These are phyloP conservation scores for Hanseniaspora opuntiae DNA, from an alignment of 805 yeast genomes.

Conservation along the genomic window DNA sequence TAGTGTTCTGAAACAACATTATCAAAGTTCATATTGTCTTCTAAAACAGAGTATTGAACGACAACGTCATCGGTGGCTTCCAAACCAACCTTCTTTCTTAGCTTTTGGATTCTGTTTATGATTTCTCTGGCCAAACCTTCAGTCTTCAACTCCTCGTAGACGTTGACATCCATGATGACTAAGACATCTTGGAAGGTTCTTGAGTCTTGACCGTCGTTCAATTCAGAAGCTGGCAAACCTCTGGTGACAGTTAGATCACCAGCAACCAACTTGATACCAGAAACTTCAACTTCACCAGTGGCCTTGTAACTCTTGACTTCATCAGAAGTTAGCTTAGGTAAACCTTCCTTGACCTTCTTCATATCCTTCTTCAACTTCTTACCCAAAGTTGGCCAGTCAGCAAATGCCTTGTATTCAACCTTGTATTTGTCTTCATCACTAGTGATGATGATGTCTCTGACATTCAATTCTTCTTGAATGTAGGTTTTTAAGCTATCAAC, in stretches of 20 bases:
- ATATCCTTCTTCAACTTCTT: slow-evolving; percentile 91
- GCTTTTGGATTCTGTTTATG: slow-evolving; percentile 91
- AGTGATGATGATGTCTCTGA: slow-evolving; percentile 76
- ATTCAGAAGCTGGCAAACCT: slow-evolving; percentile 61
- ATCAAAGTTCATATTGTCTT: slow-evolving; percentile 51
- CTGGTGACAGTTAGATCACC: slow-evolving; percentile 87
- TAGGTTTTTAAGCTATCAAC: slow-evolving; percentile 64
- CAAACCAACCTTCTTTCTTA: slow-evolving; percentile 90
- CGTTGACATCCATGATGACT: slow-evolving; percentile 73
- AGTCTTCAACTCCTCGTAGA: slow-evolving; percentile 74
- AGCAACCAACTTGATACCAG: slow-evolving; percentile 70
- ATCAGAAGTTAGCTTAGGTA: slow-evolving; percentile 66
- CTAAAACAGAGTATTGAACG: slow-evolving; percentile 60
- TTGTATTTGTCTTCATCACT: slow-evolving; percentile 83
- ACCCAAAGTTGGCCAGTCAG: slow-evolving; percentile 98
- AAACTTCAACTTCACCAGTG: slow-evolving; percentile 67
- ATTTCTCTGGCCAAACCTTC: slow-evolving; percentile 96
- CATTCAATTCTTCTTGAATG: slow-evolving; percentile 81
- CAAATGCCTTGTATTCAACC: slow-evolving; percentile 85
- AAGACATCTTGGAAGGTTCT: slow-evolving; percentile 84
- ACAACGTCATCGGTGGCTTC: slow-evolving; percentile 88
- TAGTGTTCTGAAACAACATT: slow-evolving; percentile 49
- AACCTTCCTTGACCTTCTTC: slow-evolving; percentile 84
- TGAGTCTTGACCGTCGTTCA: slow-evolving; percentile 62
- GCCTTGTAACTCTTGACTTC: slow-evolving; percentile 66